Conservation (phyloP, 2,329 filamentous ascomycete species). For the Sporothrix pseudoabietina region DNA sequence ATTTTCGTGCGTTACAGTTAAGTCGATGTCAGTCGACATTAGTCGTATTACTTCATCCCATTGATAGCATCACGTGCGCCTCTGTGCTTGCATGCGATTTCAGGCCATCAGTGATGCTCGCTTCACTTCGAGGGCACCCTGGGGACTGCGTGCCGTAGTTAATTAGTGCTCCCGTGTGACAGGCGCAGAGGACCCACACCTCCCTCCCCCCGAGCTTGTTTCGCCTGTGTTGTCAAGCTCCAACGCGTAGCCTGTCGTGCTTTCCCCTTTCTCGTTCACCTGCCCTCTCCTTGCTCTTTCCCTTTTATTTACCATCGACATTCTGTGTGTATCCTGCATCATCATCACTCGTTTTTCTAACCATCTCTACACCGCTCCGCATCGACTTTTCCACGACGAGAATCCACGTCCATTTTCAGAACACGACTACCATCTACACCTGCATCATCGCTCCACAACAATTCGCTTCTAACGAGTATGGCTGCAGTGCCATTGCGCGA, state of each 20-base stretch:
- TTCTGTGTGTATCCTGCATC: background rate
- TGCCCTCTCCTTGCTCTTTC: background rate
- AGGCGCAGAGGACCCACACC: conserved; percentile 13
- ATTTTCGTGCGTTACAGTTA: background rate
- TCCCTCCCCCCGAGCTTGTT: conserved; percentile 18
- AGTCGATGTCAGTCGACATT: background rate
- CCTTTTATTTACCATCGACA: conserved; percentile 10
- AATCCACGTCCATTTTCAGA: background rate
- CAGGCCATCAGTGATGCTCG: background rate
- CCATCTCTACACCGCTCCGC: background rate
- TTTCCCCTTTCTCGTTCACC: conserved; percentile 17
- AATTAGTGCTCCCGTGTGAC: conserved; percentile 19
- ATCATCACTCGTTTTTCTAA: background rate
- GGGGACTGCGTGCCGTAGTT: conserved; percentile 11
- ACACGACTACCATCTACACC: background rate
- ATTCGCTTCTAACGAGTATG: conserved; percentile 21
- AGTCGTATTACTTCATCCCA: background rate
- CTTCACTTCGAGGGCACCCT: background rate
- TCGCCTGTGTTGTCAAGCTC: conserved; percentile 29
- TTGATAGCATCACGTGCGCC: background rate
- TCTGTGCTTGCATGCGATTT: background rate
- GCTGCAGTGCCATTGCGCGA: conserved; percentile 25
- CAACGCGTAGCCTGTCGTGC: conserved; percentile 15
- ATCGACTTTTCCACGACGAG: background rate
- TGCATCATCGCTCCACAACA: background rate